Evolutionary conservation across 129 eudicot genomes (phyloP).

Genomic region (Helichrysum umbraculigerum): DNA sequence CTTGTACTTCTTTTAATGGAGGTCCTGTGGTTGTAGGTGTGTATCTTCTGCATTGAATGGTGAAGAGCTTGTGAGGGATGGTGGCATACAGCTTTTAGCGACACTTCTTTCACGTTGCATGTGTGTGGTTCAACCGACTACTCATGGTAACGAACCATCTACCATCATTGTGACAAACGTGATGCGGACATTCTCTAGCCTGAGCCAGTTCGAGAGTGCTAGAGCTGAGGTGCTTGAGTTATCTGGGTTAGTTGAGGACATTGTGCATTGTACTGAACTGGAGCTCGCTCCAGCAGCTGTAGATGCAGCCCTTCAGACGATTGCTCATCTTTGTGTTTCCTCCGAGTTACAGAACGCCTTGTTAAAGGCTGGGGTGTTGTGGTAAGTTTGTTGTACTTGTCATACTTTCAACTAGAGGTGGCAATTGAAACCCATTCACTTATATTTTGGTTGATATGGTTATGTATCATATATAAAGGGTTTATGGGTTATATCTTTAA

Average conservation of each 20-base stretch:
- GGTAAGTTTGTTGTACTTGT: slow-evolving; percentile 43
- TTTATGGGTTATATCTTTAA: not conserved
- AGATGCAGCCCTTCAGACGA: slow-evolving; percentile 89
- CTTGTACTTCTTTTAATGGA: not conserved
- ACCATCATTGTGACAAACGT: slow-evolving; percentile 79
- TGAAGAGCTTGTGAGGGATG: slow-evolving; percentile 99
- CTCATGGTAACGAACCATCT: slow-evolving; percentile 83
- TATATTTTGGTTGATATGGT: not conserved
- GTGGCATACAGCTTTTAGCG: slow-evolving; percentile 89
- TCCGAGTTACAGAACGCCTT: slow-evolving; percentile 78
- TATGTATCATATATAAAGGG: not conserved
- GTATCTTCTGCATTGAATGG: slow-evolving; percentile 93
- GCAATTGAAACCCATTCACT: not conserved
- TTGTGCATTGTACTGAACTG: slow-evolving; percentile 95
- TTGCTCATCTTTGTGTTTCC: slow-evolving; percentile 86
- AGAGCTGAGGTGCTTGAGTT: slow-evolving; percentile 71
- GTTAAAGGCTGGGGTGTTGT: slow-evolving; percentile 84
- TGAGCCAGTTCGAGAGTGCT: slow-evolving; percentile 92
- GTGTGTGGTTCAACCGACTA: slow-evolving; percentile 95
- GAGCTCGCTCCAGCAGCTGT: slow-evolving; percentile 87
- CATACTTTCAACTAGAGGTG: not conserved
- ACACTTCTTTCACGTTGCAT: slow-evolving; percentile 91
- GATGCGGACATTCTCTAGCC: slow-evolving; percentile 78
- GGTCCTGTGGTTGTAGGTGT: slow-evolving; percentile 51
- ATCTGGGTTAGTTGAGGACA: slow-evolving; percentile 82